Conservation (phyloP, 768 basidiomycete species). For the Agrocybe praecox region DNA sequence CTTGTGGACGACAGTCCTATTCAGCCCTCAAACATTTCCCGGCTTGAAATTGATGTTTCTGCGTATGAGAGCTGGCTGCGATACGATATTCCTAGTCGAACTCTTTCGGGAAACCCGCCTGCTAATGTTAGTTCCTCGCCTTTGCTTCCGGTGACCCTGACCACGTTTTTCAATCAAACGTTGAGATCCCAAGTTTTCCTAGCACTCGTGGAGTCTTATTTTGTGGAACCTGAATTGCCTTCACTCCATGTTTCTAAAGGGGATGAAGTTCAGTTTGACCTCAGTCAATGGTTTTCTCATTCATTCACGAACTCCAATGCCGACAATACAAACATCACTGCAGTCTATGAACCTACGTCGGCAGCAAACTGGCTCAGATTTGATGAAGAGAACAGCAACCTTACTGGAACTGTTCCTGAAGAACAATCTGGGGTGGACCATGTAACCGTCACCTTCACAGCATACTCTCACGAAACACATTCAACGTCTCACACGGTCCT, state of each 20-base stretch:
- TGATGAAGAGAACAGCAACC: slow-evolving; percentile 40
- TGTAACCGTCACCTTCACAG: slow-evolving; percentile 62
- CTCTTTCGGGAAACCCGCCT: slow-evolving; percentile 63
- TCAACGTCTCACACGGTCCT: slow-evolving; percentile 72
- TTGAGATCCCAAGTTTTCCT: slow-evolving; percentile 65
- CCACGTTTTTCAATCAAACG: slow-evolving; percentile 67
- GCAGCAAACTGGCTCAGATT: slow-evolving; percentile 56
- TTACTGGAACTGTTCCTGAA: slow-evolving; percentile 60
- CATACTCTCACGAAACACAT: slow-evolving; percentile 65
- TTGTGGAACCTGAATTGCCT: slow-evolving; percentile 58
- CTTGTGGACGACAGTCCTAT: slow-evolving; percentile 62
- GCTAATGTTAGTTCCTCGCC: slow-evolving; percentile 42
- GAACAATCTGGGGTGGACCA: slow-evolving; percentile 38
- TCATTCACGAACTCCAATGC: slow-evolving; percentile 31
- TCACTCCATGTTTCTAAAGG: slow-evolving; percentile 57
- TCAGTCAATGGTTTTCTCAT: slow-evolving; percentile 60
- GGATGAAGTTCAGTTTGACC: slow-evolving; percentile 50
- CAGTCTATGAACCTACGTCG: slow-evolving; percentile 53
- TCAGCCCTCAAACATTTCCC: slow-evolving; percentile 58
- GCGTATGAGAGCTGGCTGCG: slow-evolving; percentile 57
- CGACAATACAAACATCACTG: slow-evolving; percentile 51
- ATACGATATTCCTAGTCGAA: slow-evolving; percentile 57
- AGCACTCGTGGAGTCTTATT: slow-evolving; percentile 73
- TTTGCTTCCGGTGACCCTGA: slow-evolving; percentile 62
- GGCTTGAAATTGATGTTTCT: slow-evolving; percentile 61